phyloP scores from a whole-genome alignment of 1,284 basidiomycete genomes.

The Mycosarcoma maydis region DNA sequence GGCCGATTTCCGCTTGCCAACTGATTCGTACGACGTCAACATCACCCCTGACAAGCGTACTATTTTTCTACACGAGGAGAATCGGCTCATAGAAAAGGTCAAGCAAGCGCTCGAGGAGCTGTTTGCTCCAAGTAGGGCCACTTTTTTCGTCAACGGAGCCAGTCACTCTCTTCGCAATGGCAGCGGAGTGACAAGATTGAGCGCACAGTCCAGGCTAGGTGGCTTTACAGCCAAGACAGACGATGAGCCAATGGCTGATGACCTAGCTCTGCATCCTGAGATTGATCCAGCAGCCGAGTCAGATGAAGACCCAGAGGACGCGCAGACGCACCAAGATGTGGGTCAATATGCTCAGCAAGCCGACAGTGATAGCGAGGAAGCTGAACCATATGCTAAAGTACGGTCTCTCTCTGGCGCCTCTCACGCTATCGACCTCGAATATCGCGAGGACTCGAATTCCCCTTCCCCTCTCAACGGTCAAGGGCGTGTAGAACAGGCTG shows the following conservation, averaged over 20 bases:
- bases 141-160: conserved; percentile 69
- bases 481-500: neutral
- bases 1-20: conserved; percentile 82
- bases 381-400: neutral
- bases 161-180: conserved; percentile 27
- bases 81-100: conserved; percentile 74
- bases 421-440: conserved; percentile 14
- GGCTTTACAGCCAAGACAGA: neutral
- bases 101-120: conserved; percentile 74
- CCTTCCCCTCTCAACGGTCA: neutral
- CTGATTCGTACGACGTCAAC: conserved; percentile 90
- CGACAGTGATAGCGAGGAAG: conserved; percentile 1
- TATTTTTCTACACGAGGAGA: conserved; percentile 89
- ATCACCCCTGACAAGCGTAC: conserved; percentile 97
- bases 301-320: conserved; percentile 42
- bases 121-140: conserved; percentile 77
- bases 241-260: neutral
- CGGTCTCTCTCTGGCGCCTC: neutral
- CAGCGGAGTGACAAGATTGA: conserved; percentile 8
- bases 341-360: no score
- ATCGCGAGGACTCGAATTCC: conserved; percentile 18
- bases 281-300: conserved; percentile 12
- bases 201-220: conserved; percentile 17
- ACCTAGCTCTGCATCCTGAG: neutral
- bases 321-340: neutral